phyloP scores from a whole-genome alignment of 129 eudicot species.

The Centaurea solstitialis region DNA sequence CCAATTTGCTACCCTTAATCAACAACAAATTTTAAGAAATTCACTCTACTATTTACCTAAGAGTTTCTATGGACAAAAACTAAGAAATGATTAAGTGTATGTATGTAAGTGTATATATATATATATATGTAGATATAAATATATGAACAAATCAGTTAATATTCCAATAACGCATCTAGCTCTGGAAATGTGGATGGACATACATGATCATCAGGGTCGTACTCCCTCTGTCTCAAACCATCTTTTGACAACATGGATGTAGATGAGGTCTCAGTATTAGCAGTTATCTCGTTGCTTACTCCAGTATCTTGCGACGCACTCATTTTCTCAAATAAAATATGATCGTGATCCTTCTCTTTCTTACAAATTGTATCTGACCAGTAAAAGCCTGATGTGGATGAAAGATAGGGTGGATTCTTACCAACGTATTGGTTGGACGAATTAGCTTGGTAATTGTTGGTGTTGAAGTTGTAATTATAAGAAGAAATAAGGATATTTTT shows the following conservation, averaged over 20 bases:
- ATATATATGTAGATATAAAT: neutral
- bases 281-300: conserved; percentile 40
- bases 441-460: neutral
- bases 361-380: conserved; percentile 47
- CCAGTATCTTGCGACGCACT: conserved; percentile 13
- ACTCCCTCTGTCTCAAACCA: neutral
- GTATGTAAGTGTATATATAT: neutral
- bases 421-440: neutral
- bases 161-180: conserved; percentile 58
- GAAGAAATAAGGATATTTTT: conserved; percentile 26
- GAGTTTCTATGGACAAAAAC: neutral
- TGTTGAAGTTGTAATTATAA: neutral
- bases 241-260: conserved; percentile 9
- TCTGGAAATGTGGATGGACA: conserved; percentile 37
- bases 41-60: conserved; percentile 4
- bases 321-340: neutral
- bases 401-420: conserved; percentile 7
- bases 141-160: conserved; percentile 10
- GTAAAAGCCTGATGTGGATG: conserved; percentile 20
- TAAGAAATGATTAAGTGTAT: neutral
- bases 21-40: neutral
- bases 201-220: neutral
- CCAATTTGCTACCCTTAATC: conserved; percentile 3
- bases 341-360: neutral
- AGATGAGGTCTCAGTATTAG: conserved; percentile 8